Evolutionary conservation across 2,329 filamentous ascomycete species (phyloP).

Genomic region (Neurospora sp.): DNA sequence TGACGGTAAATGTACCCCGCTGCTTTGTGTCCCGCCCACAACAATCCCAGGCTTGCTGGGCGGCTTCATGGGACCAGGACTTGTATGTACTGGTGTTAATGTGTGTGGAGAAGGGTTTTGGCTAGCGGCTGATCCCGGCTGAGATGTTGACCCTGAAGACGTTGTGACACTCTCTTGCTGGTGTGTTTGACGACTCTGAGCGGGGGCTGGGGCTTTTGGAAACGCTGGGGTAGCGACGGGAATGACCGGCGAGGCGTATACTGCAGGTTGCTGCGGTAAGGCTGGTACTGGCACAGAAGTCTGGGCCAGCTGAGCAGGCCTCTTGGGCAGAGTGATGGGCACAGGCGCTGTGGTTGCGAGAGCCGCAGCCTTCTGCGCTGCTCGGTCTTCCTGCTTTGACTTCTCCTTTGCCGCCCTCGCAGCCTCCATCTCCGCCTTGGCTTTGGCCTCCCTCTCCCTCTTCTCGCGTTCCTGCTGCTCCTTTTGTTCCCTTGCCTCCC

Average conservation of each 20-base stretch:
- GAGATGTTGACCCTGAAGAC: conserved; percentile 56
- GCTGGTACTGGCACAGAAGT: conserved; percentile 33
- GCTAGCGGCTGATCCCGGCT: conserved; percentile 45
- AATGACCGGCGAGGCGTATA: conserved; percentile 69
- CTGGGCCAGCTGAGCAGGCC: conserved; percentile 34
- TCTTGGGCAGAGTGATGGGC: conserved; percentile 28
- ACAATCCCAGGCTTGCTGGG: conserved; percentile 51
- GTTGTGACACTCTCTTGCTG: conserved; percentile 66
- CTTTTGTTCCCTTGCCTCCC: conserved; percentile 53
- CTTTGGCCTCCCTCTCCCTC: conserved; percentile 47
- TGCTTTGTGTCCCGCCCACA: conserved; percentile 21
- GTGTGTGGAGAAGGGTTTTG: conserved; percentile 52
- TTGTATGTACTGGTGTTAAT: conserved; percentile 54
- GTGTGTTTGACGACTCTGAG: conserved; percentile 64
- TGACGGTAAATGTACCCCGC: conserved; percentile 3
- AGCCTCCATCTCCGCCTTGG: conserved; percentile 28
- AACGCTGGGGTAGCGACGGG: conserved; percentile 70
- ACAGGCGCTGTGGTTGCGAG: conserved; percentile 24
- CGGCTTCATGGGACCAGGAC: conserved; percentile 53
- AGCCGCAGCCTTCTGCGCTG: conserved; percentile 30
- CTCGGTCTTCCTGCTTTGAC: conserved; percentile 35
- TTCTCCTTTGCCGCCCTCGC: conserved; percentile 34
- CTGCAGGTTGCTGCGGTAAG: conserved; percentile 50
- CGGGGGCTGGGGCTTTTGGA: conserved; percentile 74
- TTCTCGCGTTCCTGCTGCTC: conserved; percentile 54